phyloP scores from a whole-genome alignment of 23 red algal genomes.

The Gracilaria domingensis region DNA sequence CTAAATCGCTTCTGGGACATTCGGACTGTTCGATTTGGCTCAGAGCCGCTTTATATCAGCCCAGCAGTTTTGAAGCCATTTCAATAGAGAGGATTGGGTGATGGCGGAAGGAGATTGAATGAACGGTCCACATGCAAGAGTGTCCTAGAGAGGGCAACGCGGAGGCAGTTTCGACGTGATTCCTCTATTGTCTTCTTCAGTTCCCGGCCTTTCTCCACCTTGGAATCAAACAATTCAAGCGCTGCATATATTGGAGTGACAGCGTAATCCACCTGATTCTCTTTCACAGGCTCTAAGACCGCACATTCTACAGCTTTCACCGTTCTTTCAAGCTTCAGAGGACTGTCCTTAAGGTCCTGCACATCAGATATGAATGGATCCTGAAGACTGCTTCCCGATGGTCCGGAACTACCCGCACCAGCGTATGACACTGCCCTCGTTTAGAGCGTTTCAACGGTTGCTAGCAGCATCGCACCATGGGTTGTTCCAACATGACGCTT shows the following conservation, averaged over 20 bases:
- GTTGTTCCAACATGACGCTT: conserved; percentile 39
- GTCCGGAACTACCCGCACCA: conserved; percentile 48
- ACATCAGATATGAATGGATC: conserved; percentile 23
- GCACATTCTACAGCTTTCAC: conserved; percentile 48
- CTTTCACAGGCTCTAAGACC: conserved; percentile 41
- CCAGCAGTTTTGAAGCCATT: conserved; percentile 27
- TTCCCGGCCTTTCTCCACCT: not conserved
- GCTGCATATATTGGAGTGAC: conserved; percentile 41
- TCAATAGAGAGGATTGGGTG: conserved; percentile 32
- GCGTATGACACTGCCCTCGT: conserved; percentile 34
- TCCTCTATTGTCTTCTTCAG: conserved; percentile 1
- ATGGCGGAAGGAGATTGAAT: conserved; percentile 53
- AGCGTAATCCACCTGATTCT: conserved; percentile 54
- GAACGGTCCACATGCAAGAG: conserved; percentile 64
- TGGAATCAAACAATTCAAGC: conserved; percentile 2
- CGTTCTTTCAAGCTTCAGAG: conserved; percentile 16
- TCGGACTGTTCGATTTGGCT: conserved; percentile 24
- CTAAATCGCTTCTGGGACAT: conserved; percentile 31
- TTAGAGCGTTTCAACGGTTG: conserved; percentile 39
- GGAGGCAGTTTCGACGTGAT: conserved; percentile 46
- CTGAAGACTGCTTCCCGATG: conserved; percentile 22
- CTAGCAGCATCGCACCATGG: conserved; percentile 19
- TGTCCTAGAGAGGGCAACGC: conserved; percentile 47
- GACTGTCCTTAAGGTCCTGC: conserved; percentile 18
- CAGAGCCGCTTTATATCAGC: conserved; percentile 20